Conservation (phyloP, 2,329 filamentous ascomycete species). For the Reticulascus tulasneorum region DNA sequence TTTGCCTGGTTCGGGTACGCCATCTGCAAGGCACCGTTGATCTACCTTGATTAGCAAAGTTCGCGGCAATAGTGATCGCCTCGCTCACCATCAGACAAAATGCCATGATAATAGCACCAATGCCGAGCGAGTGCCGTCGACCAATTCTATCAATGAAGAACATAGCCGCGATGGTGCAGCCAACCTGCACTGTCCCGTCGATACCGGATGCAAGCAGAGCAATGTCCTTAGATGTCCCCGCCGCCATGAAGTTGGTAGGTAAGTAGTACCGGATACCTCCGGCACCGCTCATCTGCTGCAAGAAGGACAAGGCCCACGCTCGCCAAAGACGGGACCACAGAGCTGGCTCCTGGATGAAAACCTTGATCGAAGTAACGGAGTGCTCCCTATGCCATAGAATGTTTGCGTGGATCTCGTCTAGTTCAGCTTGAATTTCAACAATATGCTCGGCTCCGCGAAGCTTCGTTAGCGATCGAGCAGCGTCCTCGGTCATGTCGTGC, state of each 20-base stretch:
- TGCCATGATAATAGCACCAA: slow-evolving; percentile 27
- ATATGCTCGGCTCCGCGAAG: slow-evolving; percentile 20
- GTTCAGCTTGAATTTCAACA: slow-evolving; percentile 22
- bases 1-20: slow-evolving; percentile 16
- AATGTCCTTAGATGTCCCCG: slow-evolving; percentile 24
- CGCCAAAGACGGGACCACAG: slow-evolving; percentile 30
- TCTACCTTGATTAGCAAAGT: slow-evolving; percentile 17
- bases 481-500: slow-evolving; percentile 22
- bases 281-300: slow-evolving; percentile 31
- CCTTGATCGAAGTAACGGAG: slow-evolving; percentile 18
- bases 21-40: slow-evolving; percentile 17
- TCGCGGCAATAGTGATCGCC: no score
- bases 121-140: slow-evolving; percentile 23
- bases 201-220: slow-evolving; percentile 29
- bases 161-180: slow-evolving; percentile 28
- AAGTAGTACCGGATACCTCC: slow-evolving; percentile 33
- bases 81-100: slow-evolving; percentile 20
- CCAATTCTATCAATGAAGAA: slow-evolving; percentile 28
- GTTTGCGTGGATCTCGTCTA: slow-evolving; percentile 24
- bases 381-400: slow-evolving; percentile 23
- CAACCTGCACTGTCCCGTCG: slow-evolving; percentile 29
- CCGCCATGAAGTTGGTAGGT: slow-evolving; percentile 27
- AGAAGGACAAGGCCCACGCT: slow-evolving; percentile 27
- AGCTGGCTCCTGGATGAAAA: slow-evolving; percentile 26
- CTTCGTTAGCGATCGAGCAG: slow-evolving; percentile 21